Percentiles rank a stretch among this genome's conserved stretches.
Conservation (phyloP, 129 eudicot species). For the Flaveria ramosissima region DNA sequence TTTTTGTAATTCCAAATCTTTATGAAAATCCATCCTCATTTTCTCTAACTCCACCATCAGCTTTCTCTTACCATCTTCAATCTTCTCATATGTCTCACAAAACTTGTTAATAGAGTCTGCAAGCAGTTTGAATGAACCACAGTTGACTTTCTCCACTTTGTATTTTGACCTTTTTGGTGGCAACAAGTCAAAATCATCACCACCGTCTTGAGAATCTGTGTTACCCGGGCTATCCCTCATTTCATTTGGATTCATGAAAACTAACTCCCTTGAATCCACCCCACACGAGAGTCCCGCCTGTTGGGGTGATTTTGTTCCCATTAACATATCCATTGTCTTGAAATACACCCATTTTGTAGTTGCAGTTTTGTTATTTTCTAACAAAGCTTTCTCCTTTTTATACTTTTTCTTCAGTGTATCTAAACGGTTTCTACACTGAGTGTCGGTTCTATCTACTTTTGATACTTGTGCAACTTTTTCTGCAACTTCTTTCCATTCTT, state of each 20-base stretch:
- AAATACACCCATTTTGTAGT: constrained; percentile 66
- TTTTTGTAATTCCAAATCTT: constrained; percentile 72
- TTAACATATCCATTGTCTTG: constrained; percentile 62
- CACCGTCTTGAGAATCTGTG: constrained; percentile 43
- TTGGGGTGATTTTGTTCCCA: constrained; percentile 42
- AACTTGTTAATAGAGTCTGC: constrained; percentile 70
- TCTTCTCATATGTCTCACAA: constrained; percentile 64
- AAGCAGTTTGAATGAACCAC: constrained; percentile 54
- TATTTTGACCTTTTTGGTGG: constrained; percentile 46
- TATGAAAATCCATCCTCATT: constrained; percentile 72
- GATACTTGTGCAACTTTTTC: constrained; percentile 59
- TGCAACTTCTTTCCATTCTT: constrained; percentile 85
- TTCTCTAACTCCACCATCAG: constrained; percentile 76
- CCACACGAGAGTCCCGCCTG: constrained; percentile 46
- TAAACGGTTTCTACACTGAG: constrained; percentile 80
- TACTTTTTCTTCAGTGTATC: constrained; percentile 81
- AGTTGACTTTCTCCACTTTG: constrained; percentile 34
- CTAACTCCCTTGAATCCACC: constrained; percentile 51
- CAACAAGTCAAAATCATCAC: constrained; percentile 48
- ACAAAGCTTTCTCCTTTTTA: constrained; percentile 65
- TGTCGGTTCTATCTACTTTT: constrained; percentile 57
- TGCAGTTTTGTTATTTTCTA: constrained; percentile 14
- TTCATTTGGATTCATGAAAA: constrained; percentile 49
- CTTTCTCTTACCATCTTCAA: constrained; percentile 58
- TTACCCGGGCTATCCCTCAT: constrained; percentile 60